Percentiles rank a stretch among this genome's conserved stretches.
Evolutionary conservation across 805 yeast genomes (phyloP).

Genomic region (Clavispora vitiphila): DNA sequence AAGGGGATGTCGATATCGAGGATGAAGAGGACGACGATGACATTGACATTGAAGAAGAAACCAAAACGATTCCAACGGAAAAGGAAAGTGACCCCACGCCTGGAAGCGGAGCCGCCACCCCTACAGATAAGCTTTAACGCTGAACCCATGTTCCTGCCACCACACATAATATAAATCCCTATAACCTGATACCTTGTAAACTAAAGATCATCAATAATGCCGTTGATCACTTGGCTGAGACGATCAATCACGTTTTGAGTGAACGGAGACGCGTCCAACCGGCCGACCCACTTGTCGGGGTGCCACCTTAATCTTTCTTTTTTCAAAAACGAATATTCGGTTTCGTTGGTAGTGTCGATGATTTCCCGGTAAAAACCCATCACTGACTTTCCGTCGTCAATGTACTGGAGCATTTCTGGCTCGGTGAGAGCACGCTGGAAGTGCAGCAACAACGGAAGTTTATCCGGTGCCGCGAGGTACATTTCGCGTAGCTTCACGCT

Average conservation of each 20-base stretch:
- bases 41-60: not conserved
- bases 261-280: constrained; percentile 17
- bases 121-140: constrained; percentile 10
- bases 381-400: constrained; percentile 21
- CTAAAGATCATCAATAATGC: constrained; percentile 5
- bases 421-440: constrained; percentile 7
- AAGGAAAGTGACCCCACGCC: not conserved
- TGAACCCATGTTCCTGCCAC: not conserved
- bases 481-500: constrained; percentile 5
- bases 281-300: constrained; percentile 55
- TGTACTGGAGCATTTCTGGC: constrained; percentile 9
- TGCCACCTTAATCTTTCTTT: constrained; percentile 63
- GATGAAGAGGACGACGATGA: constrained; percentile 9
- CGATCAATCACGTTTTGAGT: constrained; percentile 24
- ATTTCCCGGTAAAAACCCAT: constrained; percentile 24
- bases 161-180: not conserved
- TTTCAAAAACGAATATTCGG: constrained; percentile 25
- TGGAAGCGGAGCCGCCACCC: constrained; percentile 15
- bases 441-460: constrained; percentile 11
- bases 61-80: not conserved
- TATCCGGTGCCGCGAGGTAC: constrained; percentile 14
- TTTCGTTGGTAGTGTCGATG: constrained; percentile 1
- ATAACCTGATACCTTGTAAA: not conserved
- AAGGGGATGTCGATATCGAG: constrained; percentile 13
- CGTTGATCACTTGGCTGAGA: constrained; percentile 29